These are phyloP conservation scores for Cutaneotrichosporon arboriforme DNA, from an alignment of 1,284 basidiomycete species.

Conservation along the genomic window DNA sequence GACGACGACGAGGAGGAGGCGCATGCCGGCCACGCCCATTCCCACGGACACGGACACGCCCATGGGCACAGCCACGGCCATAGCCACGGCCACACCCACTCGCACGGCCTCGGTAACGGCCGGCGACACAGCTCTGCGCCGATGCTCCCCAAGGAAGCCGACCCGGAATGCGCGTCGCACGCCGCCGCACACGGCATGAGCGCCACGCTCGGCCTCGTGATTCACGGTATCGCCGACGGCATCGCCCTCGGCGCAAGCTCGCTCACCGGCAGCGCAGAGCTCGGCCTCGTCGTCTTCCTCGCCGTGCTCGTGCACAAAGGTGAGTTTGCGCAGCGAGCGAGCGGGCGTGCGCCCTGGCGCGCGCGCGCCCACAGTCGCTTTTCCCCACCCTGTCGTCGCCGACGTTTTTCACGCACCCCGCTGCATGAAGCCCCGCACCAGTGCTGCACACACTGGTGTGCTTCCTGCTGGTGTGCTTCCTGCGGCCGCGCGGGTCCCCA, in stretches of 20 bases:
- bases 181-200: conserved; percentile 52
- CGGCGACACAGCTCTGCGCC: neutral
- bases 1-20: neutral
- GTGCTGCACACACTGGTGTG: too few species aligned
- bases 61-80: conserved; percentile 8
- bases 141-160: conserved; percentile 12
- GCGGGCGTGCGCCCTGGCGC: neutral
- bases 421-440: neutral
- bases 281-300: conserved; percentile 77
- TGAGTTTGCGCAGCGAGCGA: conserved; percentile 31
- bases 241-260: conserved; percentile 72
- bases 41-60: conserved; percentile 13
- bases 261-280: conserved; percentile 34
- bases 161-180: conserved; percentile 7
- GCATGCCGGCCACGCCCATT: conserved; percentile 15
- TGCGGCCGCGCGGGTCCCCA: neutral
- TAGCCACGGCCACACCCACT: conserved; percentile 18
- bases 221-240: conserved; percentile 84
- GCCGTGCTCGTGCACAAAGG: conserved; percentile 87
- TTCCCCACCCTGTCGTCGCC: neutral
- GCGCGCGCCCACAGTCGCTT: neutral
- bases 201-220: conserved; percentile 72
- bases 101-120: neutral
- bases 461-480: neutral
- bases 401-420: too few species aligned